Percentiles rank a stretch among this genome's conserved stretches.
Conservation (phyloP, 108 stramenopile species). For the Mediolabrus comicus region DNA sequence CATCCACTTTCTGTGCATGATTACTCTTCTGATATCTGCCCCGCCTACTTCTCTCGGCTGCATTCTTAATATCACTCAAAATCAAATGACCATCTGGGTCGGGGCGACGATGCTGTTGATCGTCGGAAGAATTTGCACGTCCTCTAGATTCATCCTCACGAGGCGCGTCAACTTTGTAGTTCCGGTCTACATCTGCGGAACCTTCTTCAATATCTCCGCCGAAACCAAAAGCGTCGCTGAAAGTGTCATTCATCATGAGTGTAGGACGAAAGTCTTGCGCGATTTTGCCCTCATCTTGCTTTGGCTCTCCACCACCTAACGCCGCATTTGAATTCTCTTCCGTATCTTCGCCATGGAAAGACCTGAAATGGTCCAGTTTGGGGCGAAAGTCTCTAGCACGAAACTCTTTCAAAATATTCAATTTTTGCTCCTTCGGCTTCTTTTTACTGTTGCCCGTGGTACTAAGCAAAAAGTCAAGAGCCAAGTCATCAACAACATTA, state of each 20-base stretch:
- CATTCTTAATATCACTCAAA: not conserved
- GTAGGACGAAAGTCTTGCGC: not conserved
- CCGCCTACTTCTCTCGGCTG: not conserved
- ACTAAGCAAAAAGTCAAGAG: constrained; percentile 6
- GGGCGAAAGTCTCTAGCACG: not conserved
- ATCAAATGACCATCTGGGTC: not conserved
- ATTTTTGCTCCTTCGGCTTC: not conserved
- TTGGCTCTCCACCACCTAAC: not conserved
- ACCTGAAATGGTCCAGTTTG: not conserved
- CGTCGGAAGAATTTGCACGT: too few species aligned
- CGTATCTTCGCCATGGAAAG: not conserved
- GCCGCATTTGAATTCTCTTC: not conserved
- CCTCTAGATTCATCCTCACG: too few species aligned
- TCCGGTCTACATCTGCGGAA: too few species aligned
- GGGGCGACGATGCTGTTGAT: not conserved
- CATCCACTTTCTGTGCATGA: not conserved
- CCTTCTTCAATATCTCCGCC: not conserved
- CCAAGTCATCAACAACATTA: not conserved
- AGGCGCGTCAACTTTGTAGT: too few species aligned
- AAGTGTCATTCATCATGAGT: not conserved
- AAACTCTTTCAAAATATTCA: too few species aligned
- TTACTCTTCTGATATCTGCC: not conserved
- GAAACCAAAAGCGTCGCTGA: not conserved
- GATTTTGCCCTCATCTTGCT: not conserved
- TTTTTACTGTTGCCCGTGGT: not conserved